phyloP scores from a whole-genome alignment of 371 early-diverging fungal species.

The Saksenaea oblongispora region DNA sequence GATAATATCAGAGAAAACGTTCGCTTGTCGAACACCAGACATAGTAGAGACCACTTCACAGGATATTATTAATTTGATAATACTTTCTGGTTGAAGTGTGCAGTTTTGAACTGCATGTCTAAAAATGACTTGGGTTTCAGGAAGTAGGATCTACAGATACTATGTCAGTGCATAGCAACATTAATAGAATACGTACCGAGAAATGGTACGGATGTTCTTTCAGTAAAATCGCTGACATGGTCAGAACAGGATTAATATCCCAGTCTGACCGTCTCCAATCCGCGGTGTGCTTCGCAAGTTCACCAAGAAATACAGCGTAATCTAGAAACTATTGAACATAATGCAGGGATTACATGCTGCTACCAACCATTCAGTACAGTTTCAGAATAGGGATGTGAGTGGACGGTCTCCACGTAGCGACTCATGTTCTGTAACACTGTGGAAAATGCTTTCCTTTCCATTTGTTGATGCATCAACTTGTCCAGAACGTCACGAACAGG shows the following conservation, averaged over 20 bases:
- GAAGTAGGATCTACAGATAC: constrained; percentile 32
- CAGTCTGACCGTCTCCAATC: constrained; percentile 56
- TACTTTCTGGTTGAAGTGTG: constrained; percentile 32
- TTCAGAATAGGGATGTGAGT: constrained; percentile 53
- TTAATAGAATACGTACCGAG: constrained; percentile 22
- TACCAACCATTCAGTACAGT: constrained; percentile 37
- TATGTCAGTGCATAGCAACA: background rate
- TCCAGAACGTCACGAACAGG: constrained; percentile 65
- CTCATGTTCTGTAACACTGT: constrained; percentile 57
- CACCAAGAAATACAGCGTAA: constrained; percentile 41
- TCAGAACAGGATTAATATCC: constrained; percentile 55
- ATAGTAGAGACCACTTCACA: constrained; percentile 32
- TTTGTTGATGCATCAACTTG: constrained; percentile 58
- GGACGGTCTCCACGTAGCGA: constrained; percentile 57
- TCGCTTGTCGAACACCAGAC: constrained; percentile 28
- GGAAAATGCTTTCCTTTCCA: constrained; percentile 59
- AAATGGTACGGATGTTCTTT: constrained; percentile 51
- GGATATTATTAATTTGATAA: constrained; percentile 43
- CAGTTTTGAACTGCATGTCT: constrained; percentile 47
- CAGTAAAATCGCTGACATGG: constrained; percentile 50
- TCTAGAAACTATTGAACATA: constrained; percentile 19
- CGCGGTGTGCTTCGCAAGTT: constrained; percentile 43
- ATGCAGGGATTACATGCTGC: background rate
- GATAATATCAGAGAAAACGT: constrained; percentile 45
- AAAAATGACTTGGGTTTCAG: constrained; percentile 41